Percentiles rank a stretch among this genome's conserved stretches.
Conservation (phyloP, 257 asterid species). For the Ehretia macrophylla region DNA sequence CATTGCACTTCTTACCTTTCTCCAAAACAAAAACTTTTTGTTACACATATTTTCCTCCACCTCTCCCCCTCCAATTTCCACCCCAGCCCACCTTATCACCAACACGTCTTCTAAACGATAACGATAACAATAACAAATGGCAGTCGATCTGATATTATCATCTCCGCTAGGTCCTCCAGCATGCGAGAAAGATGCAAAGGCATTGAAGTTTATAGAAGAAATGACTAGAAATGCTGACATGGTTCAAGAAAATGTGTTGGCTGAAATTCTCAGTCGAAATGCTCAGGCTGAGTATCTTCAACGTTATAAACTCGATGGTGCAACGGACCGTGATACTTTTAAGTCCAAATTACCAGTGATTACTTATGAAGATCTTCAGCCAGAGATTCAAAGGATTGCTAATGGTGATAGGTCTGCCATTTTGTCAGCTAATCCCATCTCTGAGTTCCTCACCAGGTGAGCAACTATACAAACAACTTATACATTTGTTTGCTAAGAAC, state of each 20-base stretch:
- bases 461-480: background rate
- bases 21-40: background rate
- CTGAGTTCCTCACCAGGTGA: conserved; percentile 96
- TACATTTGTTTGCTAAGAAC: too few species aligned
- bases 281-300: conserved; percentile 70
- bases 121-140: conserved; percentile 46
- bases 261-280: conserved; percentile 58
- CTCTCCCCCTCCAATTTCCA: background rate
- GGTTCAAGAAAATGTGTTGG: conserved; percentile 67
- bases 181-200: conserved; percentile 79
- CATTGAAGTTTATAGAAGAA: conserved; percentile 85
- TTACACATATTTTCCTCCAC: background rate
- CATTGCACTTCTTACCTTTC: conserved; percentile 7
- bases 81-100: conserved; percentile 1
- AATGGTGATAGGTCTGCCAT: conserved; percentile 86
- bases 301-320: conserved; percentile 53
- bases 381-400: conserved; percentile 82
- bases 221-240: conserved; percentile 77
- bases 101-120: background rate
- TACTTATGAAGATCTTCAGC: conserved; percentile 91
- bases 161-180: conserved; percentile 91
- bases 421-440: conserved; percentile 76
- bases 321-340: conserved; percentile 58
- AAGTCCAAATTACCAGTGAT: conserved; percentile 70
- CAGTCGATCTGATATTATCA: conserved; percentile 71